Percentiles rank a stretch among this genome's conserved stretches.
Evolutionary conservation across 2,329 filamentous ascomycete genomes (phyloP).

Genomic region (Cercospora sesami): DNA sequence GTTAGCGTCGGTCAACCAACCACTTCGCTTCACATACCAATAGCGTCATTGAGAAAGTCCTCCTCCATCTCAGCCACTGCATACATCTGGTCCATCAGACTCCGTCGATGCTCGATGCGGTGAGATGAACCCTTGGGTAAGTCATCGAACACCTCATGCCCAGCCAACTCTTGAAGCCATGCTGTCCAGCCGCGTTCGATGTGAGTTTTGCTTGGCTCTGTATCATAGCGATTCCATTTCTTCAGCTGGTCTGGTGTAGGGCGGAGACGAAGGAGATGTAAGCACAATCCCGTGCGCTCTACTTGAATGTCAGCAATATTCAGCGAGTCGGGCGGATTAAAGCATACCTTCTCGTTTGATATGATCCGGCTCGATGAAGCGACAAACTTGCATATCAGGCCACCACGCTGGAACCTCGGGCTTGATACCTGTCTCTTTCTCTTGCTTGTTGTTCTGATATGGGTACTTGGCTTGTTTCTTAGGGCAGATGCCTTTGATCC

Average conservation of each 20-base stretch:
- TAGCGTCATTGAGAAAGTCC: constrained; percentile 16
- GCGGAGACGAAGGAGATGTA: constrained; percentile 37
- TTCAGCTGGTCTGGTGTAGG: constrained; percentile 33
- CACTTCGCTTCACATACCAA: constrained; percentile 17
- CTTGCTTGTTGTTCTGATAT: constrained; percentile 64
- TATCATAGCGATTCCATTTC: constrained; percentile 32
- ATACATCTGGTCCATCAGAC: constrained; percentile 26
- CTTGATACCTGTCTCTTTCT: constrained; percentile 43
- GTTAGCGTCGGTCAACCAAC: background rate
- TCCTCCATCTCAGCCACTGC: constrained; percentile 25
- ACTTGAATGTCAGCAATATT: constrained; percentile 14
- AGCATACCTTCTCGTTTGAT: constrained; percentile 63
- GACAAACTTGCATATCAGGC: constrained; percentile 48
- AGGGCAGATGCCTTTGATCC: constrained; percentile 73
- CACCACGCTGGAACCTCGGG: constrained; percentile 39
- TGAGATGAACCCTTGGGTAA: constrained; percentile 25
- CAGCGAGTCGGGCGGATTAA: background rate
- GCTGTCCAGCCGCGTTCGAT: constrained; percentile 33
- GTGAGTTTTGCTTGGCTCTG: constrained; percentile 31
- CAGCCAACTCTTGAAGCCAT: constrained; percentile 34
- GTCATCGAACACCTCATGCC: constrained; percentile 32
- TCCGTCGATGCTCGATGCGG: constrained; percentile 18
- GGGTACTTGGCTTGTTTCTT: constrained; percentile 76
- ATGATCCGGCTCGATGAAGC: constrained; percentile 74
- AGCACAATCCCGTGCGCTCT: constrained; percentile 36